Evolutionary conservation across 2,329 filamentous ascomycete species (phyloP).

Genomic region (Gnomoniopsis smithogilvyi): DNA sequence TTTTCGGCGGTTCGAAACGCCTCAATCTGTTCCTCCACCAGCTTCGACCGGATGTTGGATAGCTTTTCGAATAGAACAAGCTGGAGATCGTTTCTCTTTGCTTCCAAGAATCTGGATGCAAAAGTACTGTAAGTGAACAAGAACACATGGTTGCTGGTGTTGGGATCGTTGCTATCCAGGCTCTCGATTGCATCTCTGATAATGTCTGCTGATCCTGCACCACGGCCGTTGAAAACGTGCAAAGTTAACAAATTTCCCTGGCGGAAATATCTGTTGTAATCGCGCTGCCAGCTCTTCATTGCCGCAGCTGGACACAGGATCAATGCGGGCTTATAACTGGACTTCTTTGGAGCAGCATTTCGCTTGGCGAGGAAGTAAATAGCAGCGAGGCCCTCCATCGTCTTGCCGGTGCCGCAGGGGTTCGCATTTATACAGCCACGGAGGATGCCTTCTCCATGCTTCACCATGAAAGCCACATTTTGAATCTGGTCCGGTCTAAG

Average conservation of each 20-base stretch:
- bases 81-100: neutral
- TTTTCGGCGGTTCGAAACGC: neutral
- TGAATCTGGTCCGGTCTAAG: conserved; percentile 9
- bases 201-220: neutral
- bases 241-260: neutral
- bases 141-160: neutral
- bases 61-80: neutral
- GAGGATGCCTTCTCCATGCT: neutral
- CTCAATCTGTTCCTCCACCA: neutral
- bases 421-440: conserved; percentile 4
- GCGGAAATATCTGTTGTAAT: neutral
- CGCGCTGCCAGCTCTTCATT: neutral
- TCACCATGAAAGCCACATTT: conserved; percentile 5
- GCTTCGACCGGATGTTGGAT: neutral
- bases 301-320: neutral
- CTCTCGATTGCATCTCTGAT: neutral
- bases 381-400: neutral
- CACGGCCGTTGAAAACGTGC: neutral
- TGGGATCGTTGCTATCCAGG: neutral
- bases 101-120: neutral
- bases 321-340: neutral
- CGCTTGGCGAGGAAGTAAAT: conserved; percentile 3
- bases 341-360: neutral
- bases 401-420: conserved; percentile 1
- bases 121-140: neutral